Conservation (phyloP, 805 yeast species). For the Yarrowia porcina region DNA sequence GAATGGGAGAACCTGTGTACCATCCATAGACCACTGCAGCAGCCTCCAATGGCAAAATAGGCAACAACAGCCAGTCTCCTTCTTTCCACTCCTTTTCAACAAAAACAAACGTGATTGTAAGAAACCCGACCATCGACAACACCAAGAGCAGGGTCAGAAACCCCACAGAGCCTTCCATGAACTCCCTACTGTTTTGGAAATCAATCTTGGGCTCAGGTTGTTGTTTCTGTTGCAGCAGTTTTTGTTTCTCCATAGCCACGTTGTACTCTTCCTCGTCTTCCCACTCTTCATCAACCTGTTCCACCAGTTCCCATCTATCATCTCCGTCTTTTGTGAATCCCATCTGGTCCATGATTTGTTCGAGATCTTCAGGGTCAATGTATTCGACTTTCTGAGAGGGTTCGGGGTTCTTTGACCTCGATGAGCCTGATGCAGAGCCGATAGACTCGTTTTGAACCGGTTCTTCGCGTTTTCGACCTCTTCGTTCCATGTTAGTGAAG, state of each 20-base stretch:
- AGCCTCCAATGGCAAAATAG: slow-evolving; percentile 1
- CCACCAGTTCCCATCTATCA: slow-evolving; percentile 8
- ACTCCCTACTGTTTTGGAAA: slow-evolving; percentile 5
- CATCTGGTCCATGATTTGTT: slow-evolving; percentile 18
- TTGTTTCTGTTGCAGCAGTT: neutral
- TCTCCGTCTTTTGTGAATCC: neutral
- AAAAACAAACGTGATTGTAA: slow-evolving; percentile 9
- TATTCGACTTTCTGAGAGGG: neutral
- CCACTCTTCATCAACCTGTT: neutral
- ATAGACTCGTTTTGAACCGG: neutral
- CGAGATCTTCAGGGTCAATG: slow-evolving; percentile 8
- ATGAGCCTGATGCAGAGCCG: neutral
- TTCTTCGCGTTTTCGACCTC: neutral
- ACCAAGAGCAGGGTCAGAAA: slow-evolving; percentile 4
- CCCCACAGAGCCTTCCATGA: slow-evolving; percentile 19
- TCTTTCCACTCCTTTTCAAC: slow-evolving; percentile 22
- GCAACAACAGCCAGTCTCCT: neutral
- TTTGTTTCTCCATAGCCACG: neutral
- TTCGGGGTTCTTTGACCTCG: neutral
- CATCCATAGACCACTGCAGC: neutral
- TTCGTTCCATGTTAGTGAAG: slow-evolving; percentile 11
- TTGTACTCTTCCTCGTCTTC: slow-evolving; percentile 1
- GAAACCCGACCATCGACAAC: slow-evolving; percentile 13
- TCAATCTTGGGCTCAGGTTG: neutral
- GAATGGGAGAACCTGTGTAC: neutral